Evolutionary conservation across 805 yeast genomes (phyloP).

Genomic region (Novakomyces olei): DNA sequence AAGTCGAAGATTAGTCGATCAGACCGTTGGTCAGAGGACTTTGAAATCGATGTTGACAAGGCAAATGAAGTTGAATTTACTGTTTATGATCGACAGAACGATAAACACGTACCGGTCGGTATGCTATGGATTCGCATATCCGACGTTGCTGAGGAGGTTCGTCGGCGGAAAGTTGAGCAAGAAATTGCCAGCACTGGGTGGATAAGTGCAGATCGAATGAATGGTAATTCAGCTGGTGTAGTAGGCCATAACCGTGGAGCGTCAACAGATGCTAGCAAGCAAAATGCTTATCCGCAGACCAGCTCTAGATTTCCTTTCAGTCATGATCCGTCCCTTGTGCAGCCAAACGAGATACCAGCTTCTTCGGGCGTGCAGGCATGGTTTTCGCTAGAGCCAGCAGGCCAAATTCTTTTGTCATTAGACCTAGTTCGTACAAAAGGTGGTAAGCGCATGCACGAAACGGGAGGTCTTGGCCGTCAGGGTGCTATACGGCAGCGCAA

Average conservation of each 20-base stretch:
- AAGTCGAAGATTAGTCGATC: conserved; percentile 51
- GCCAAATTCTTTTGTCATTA: conserved; percentile 58
- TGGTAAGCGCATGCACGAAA: conserved; percentile 21
- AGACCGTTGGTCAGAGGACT: conserved; percentile 69
- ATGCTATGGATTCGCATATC: conserved; percentile 75
- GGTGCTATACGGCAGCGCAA: conserved; percentile 94
- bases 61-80: conserved; percentile 83
- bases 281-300: conserved; percentile 25
- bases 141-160: conserved; percentile 83
- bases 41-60: conserved; percentile 58
- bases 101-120: conserved; percentile 62
- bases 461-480: conserved; percentile 67
- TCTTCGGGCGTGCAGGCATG: conserved; percentile 41
- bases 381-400: conserved; percentile 86
- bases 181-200: conserved; percentile 58
- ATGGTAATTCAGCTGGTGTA: background rate
- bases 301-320: background rate
- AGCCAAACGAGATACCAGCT: background rate
- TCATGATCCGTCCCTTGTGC: background rate
- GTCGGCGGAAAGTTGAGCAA: conserved; percentile 66
- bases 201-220: conserved; percentile 45
- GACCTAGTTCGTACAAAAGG: conserved; percentile 55
- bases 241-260: background rate
- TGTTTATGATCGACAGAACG: conserved; percentile 50
- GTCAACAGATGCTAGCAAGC: background rate